Base-by-base conservation (phyloP, 2,329 filamentous ascomycete species). In the Ambrosiella xylebori region DNA sequence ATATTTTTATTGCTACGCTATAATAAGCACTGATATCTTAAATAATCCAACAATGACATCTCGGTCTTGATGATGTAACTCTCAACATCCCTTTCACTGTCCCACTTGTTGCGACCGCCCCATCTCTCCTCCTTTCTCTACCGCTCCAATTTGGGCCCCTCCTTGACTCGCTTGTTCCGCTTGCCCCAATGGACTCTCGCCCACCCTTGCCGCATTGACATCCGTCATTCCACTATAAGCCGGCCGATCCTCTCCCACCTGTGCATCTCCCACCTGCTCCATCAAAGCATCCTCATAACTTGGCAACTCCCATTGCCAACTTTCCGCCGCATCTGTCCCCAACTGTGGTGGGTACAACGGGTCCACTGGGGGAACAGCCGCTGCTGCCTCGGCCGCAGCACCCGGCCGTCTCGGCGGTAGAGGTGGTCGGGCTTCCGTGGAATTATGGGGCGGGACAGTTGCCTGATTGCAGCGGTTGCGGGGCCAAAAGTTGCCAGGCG, bases 271-370 rank as follows among this genome's bases (percentile, higher is more conserved):
- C 61, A 93, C 71, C 60, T 83, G 80, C 63, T 87, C 84, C 6
- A 88, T 89, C 71, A 96, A 84, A 11, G 88, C 89, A 69, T 96
- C 90, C 70, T 95, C 89, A 66, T 97, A 97, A 65, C 88, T 95
- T 7, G 90, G 90, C 15, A 91, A 90, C n/a, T 88, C 87, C 58
- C 93, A 88, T 38, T 88, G 84, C 62, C 79, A 74, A 0, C 68
- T 66, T 15, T 73, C 69, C 1, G 68, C 74, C 1, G 69, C 71
- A 9, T 67, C 64, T 7, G 70, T 67, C 40, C 76, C 74, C 17
- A 82, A 69, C 64, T 81, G 79, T 3, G 80, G 78, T 13, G 79
- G 80, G 61, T 81, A 82, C 7, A 79, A 66, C 2, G 79, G 74
- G 63, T 81, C 78, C 19, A 68, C 65, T 1, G 68, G 55, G 8